These are phyloP conservation scores for Penicillium griseofulvum DNA, from an alignment of 2,329 filamentous ascomycete genomes.

Conservation along the genomic window DNA sequence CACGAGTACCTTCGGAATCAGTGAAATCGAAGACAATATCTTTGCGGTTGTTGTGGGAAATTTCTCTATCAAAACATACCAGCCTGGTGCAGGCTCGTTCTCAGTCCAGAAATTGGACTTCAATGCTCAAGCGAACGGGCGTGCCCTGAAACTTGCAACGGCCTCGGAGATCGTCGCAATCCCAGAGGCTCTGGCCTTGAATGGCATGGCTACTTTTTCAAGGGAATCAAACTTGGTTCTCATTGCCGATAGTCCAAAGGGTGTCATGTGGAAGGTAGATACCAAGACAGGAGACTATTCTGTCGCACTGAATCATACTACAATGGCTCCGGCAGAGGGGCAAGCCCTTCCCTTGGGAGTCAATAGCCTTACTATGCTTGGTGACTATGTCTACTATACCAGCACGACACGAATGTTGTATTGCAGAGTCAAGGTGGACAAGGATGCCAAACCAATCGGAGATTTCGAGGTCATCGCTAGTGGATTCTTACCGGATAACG, in stretches of 20 bases:
- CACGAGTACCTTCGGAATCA: slow-evolving; percentile 24
- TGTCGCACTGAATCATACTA: slow-evolving; percentile 20
- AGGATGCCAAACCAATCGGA: slow-evolving; percentile 14
- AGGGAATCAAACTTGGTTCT: slow-evolving; percentile 17
- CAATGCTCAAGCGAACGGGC: background rate
- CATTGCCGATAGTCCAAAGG: slow-evolving; percentile 23
- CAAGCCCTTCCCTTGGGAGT: slow-evolving; percentile 21
- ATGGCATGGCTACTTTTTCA: slow-evolving; percentile 22
- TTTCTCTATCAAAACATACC: slow-evolving; percentile 20
- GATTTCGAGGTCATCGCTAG: slow-evolving; percentile 24
- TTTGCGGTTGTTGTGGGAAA: slow-evolving; percentile 24
- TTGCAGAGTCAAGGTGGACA: slow-evolving; percentile 20
- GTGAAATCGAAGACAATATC: slow-evolving; percentile 23
- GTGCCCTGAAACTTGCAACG: background rate
- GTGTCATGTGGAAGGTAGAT: slow-evolving; percentile 22
- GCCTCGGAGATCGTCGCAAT: slow-evolving; percentile 18
- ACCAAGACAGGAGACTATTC: slow-evolving; percentile 17
- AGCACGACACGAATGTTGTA: slow-evolving; percentile 24
- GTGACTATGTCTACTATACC: slow-evolving; percentile 24
- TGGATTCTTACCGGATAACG: slow-evolving; percentile 22
- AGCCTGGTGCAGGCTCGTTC: slow-evolving; percentile 19
- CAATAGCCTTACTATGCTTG: slow-evolving; percentile 16
- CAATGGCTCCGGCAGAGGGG: slow-evolving; percentile 20
- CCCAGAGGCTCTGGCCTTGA: slow-evolving; percentile 18
- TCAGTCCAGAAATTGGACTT: slow-evolving; percentile 21